Conservation (phyloP, 805 yeast species). For the Kluyveromyces lactis region DNA sequence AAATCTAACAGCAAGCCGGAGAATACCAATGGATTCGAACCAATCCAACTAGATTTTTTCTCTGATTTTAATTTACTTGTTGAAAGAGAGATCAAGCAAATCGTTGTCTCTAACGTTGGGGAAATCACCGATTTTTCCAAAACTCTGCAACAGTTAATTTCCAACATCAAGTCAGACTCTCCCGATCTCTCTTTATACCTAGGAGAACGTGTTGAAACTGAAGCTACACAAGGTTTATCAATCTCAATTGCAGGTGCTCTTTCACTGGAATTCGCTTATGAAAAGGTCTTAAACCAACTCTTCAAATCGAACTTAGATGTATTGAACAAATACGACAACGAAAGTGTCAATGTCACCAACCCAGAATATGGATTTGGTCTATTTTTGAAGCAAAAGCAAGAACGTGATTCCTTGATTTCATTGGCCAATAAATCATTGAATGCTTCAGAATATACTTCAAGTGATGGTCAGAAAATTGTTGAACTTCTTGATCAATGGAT, state of each 20-base stretch:
- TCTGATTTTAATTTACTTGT: constrained; percentile 42
- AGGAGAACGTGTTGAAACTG: constrained; percentile 33
- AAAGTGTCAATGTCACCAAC: constrained; percentile 39
- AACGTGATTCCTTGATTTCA: constrained; percentile 37
- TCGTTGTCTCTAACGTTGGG: constrained; percentile 46
- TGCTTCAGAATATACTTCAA: constrained; percentile 34
- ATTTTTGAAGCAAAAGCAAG: constrained; percentile 49
- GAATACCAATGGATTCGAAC: constrained; percentile 44
- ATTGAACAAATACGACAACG: constrained; percentile 48
- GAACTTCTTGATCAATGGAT: constrained; percentile 66
- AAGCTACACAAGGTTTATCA: constrained; percentile 7
- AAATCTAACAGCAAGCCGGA: constrained; percentile 30
- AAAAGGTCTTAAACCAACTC: constrained; percentile 64
- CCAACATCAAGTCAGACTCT: constrained; percentile 40
- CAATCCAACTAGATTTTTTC: constrained; percentile 70
- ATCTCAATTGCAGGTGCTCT: constrained; percentile 36
- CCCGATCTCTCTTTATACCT: constrained; percentile 59
- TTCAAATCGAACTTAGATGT: constrained; percentile 45
- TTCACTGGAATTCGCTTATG: constrained; percentile 64
- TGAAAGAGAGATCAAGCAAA: constrained; percentile 39
- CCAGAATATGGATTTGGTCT: constrained; percentile 90
- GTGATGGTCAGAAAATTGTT: constrained; percentile 40
- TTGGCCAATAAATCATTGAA: constrained; percentile 41
- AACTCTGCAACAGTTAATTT: constrained; percentile 39
- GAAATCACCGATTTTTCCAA: constrained; percentile 19